phyloP scores from a whole-genome alignment of 768 basidiomycete species.

The Tubosaeta sp. region DNA sequence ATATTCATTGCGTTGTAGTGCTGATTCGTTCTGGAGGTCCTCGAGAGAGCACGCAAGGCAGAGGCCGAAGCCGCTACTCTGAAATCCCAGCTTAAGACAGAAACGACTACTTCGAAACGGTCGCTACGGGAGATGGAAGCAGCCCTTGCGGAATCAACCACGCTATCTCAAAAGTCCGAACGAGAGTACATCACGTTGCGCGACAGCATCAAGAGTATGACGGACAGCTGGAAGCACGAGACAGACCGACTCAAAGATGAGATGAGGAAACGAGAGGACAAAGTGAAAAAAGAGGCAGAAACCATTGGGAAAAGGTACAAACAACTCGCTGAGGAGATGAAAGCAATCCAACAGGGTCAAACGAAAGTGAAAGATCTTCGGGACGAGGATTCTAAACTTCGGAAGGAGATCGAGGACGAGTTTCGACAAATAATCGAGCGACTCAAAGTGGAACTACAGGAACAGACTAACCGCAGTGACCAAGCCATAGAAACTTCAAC shows the following conservation, averaged over 20 bases:
- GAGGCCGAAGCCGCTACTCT: conserved; percentile 69
- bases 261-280: conserved; percentile 71
- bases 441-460: conserved; percentile 52
- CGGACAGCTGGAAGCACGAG: conserved; percentile 71
- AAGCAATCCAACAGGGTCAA: conserved; percentile 44
- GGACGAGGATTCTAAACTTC: conserved; percentile 45
- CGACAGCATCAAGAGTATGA: conserved; percentile 70
- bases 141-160: conserved; percentile 66
- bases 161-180: conserved; percentile 75
- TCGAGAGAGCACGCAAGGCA: conserved; percentile 83
- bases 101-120: conserved; percentile 70
- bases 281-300: conserved; percentile 63
- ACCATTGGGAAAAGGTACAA: conserved; percentile 65
- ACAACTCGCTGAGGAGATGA: conserved; percentile 58
- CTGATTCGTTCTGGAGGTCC: conserved; percentile 41
- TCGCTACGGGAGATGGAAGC: conserved; percentile 77
- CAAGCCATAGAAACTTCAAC: conserved; percentile 57
- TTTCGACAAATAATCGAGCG: conserved; percentile 55
- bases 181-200: conserved; percentile 78
- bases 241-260: conserved; percentile 68
- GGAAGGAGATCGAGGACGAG: conserved; percentile 55
- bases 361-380: conserved; percentile 47
- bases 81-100: conserved; percentile 69
- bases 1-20: background rate
- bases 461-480: conserved; percentile 51